These are phyloP conservation scores for Phytophthora meadii DNA, from an alignment of 352 stramenopile genomes.

Conservation along the genomic window DNA sequence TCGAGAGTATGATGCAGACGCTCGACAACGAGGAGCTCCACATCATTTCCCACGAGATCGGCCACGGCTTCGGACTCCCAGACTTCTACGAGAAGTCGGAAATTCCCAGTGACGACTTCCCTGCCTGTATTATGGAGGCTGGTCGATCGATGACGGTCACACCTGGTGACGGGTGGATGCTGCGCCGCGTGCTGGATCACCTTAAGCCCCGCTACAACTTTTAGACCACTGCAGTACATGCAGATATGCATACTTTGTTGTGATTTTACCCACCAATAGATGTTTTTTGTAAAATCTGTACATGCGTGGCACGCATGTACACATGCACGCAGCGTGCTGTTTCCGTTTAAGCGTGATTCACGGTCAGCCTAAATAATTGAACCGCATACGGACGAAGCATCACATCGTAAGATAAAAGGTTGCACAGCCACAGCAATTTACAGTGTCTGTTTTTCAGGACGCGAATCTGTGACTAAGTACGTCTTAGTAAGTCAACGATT, in stretches of 20 bases:
- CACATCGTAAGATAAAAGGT: too few species aligned
- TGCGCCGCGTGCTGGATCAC: background rate
- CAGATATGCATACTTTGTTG: too few species aligned
- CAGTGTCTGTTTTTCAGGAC: background rate
- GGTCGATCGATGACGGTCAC: background rate
- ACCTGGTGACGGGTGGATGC: background rate
- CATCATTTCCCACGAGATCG: slow-evolving; percentile 42
- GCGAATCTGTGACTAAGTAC: background rate
- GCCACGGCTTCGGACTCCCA: slow-evolving; percentile 16
- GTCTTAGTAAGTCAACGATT: background rate
- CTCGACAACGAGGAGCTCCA: slow-evolving; percentile 25
- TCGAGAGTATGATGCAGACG: slow-evolving; percentile 24
- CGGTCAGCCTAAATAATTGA: too few species aligned
- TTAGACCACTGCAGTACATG: background rate
- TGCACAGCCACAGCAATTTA: too few species aligned
- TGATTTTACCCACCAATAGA: too few species aligned
- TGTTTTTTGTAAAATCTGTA: too few species aligned
- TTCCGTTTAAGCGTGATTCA: too few species aligned
- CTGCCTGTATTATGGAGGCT: background rate
- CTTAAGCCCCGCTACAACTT: background rate
- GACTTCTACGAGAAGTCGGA: slow-evolving; percentile 1
- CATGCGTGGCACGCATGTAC: too few species aligned
- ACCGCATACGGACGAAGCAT: too few species aligned
- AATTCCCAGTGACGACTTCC: background rate
- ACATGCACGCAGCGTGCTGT: too few species aligned